These are phyloP conservation scores for Isabelozyma pseudorhagii DNA, from an alignment of 805 yeast species.

Conservation along the genomic window DNA sequence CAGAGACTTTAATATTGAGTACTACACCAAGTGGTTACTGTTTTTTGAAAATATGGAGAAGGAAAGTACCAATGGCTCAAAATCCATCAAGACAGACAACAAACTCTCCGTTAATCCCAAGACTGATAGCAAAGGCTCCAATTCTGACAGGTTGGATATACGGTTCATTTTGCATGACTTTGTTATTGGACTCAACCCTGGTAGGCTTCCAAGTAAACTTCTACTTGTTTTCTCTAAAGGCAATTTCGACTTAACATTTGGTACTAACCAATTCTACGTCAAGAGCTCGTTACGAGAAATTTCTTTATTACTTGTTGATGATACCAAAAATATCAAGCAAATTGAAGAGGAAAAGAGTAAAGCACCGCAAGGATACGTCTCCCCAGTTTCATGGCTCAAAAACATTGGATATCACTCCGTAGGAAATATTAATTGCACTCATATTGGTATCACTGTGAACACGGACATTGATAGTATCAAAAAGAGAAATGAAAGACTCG, in stretches of 20 bases:
- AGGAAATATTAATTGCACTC: slow-evolving; percentile 42
- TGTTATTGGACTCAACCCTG: slow-evolving; percentile 62
- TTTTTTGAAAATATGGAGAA: slow-evolving; percentile 28
- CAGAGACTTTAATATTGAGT: slow-evolving; percentile 49
- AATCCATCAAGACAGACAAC: slow-evolving; percentile 9
- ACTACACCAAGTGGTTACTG: slow-evolving; percentile 58
- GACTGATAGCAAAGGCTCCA: slow-evolving; percentile 3
- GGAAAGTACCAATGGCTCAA: slow-evolving; percentile 2
- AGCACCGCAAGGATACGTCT: slow-evolving; percentile 7
- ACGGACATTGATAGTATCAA: slow-evolving; percentile 18
- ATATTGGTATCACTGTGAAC: slow-evolving; percentile 30
- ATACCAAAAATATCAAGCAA: slow-evolving; percentile 20
- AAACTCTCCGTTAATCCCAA: slow-evolving; percentile 2
- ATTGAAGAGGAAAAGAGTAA: neutral
- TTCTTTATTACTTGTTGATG: slow-evolving; percentile 63
- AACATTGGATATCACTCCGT: slow-evolving; percentile 53
- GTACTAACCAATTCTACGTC: slow-evolving; percentile 24
- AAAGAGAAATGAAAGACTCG: slow-evolving; percentile 13
- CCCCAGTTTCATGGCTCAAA: slow-evolving; percentile 37
- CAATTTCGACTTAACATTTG: slow-evolving; percentile 44
- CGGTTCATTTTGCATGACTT: slow-evolving; percentile 47
- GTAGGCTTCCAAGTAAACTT: slow-evolving; percentile 53
- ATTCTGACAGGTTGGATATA: slow-evolving; percentile 19
- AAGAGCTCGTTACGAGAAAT: slow-evolving; percentile 50
- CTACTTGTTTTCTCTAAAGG: slow-evolving; percentile 53